Evolutionary conservation across 139 green algal species (phyloP).

Genomic region (Nannochloris sp.): DNA sequence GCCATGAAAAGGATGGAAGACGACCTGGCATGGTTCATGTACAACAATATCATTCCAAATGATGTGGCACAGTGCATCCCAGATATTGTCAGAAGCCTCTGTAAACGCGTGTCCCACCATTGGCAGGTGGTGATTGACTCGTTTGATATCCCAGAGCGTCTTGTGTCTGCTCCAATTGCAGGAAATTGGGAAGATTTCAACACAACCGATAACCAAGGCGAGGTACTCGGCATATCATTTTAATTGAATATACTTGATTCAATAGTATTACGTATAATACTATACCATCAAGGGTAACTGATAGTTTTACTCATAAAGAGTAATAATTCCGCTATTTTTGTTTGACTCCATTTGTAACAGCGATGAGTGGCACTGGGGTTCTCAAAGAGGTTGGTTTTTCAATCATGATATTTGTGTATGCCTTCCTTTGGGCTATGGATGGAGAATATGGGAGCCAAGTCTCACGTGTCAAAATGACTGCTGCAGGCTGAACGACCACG

Average conservation of each 20-base stretch:
- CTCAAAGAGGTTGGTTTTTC: too few relatives aligned
- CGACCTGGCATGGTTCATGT: constrained; percentile 68
- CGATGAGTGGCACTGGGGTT: too few relatives aligned
- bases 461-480: too few relatives aligned
- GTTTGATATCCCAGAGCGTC: constrained; percentile 79
- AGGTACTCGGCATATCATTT: constrained; percentile 32
- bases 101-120: constrained; percentile 34
- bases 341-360: too few relatives aligned
- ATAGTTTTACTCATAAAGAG: too few relatives aligned
- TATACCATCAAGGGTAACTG: neutral
- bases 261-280: neutral
- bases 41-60: constrained; percentile 44
- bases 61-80: constrained; percentile 31
- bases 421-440: too few relatives aligned
- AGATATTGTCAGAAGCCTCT: constrained; percentile 35
- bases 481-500: neutral
- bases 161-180: constrained; percentile 76
- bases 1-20: constrained; percentile 55
- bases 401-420: too few relatives aligned
- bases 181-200: constrained; percentile 79
- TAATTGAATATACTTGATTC: neutral
- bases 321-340: too few relatives aligned
- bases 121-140: constrained; percentile 42
- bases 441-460: too few relatives aligned
- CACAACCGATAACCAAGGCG: constrained; percentile 41